Evolutionary conservation across 768 basidiomycete species (phyloP).

Genomic region (Rhodosporidiobolus odoratus): DNA sequence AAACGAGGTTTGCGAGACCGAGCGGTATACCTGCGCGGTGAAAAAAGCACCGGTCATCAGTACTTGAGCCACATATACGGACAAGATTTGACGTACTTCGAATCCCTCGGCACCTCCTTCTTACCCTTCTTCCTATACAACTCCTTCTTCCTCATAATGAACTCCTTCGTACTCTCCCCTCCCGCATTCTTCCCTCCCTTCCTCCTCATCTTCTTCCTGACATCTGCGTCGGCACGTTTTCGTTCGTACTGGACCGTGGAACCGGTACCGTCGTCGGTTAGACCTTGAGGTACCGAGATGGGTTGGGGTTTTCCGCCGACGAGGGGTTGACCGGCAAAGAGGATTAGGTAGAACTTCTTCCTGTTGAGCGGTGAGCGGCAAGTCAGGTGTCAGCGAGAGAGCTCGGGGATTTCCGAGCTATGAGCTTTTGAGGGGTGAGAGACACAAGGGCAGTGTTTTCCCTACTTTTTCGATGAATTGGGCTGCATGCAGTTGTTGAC

Average conservation of each 20-base stretch:
- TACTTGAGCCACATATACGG: too few relatives aligned
- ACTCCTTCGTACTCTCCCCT: constrained; percentile 59
- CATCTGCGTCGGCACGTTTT: constrained; percentile 57
- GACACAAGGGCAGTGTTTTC: background rate
- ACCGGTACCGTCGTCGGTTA: constrained; percentile 48
- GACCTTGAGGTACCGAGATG: constrained; percentile 21
- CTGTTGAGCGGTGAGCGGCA: constrained; percentile 69
- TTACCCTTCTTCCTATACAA: constrained; percentile 79
- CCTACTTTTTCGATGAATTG: constrained; percentile 26
- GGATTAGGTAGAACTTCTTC: constrained; percentile 87
- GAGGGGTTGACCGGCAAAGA: constrained; percentile 65
- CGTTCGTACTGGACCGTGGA: constrained; percentile 61
- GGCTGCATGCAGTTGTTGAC: constrained; percentile 18
- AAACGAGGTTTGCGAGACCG: constrained; percentile 28
- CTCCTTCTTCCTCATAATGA: constrained; percentile 98
- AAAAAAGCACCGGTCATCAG: too few relatives aligned
- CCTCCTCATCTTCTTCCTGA: constrained; percentile 8
- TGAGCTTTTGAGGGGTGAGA: background rate
- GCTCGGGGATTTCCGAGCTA: background rate
- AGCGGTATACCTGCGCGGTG: constrained; percentile 29
- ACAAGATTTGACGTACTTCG: constrained; percentile 43
- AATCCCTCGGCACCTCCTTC: constrained; percentile 60
- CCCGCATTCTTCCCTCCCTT: constrained; percentile 52
- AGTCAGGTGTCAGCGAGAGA: background rate
- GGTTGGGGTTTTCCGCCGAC: constrained; percentile 29